phyloP scores from a whole-genome alignment of 2,329 filamentous ascomycete species.

The Arachnopeziza araneosa region DNA sequence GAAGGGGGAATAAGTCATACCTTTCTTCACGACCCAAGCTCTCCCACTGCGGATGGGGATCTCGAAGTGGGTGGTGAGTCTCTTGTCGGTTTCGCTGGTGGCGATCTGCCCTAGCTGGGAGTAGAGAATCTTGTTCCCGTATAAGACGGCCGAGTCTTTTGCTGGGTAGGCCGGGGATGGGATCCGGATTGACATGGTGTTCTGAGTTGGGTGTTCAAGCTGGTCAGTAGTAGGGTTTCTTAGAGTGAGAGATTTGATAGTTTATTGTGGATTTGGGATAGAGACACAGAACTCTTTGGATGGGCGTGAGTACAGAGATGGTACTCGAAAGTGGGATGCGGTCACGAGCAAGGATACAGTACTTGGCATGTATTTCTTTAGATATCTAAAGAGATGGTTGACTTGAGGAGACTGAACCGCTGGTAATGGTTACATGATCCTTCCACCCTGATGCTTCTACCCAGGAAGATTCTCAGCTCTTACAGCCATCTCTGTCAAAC shows the following conservation, averaged over 20 bases:
- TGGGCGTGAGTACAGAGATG: too few species aligned
- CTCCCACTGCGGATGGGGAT: conserved; percentile 68
- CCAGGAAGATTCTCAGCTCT: too few species aligned
- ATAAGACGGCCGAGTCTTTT: conserved; percentile 18
- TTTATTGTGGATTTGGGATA: too few species aligned
- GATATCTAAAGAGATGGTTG: too few species aligned
- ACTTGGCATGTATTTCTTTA: too few species aligned
- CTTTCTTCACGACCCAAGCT: conserved; percentile 61
- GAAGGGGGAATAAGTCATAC: conserved; percentile 7
- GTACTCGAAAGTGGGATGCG: too few species aligned
- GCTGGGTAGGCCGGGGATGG: conserved; percentile 19
- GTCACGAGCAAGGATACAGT: too few species aligned
- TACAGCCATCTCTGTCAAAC: too few species aligned
- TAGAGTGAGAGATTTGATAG: neutral
- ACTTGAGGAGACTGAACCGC: too few species aligned
- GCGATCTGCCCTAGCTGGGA: conserved; percentile 14
- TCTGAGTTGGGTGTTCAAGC: neutral
- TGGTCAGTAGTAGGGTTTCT: neutral
- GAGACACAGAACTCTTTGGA: too few species aligned
- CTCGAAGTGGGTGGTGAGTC: conserved; percentile 46
- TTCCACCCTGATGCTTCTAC: too few species aligned
- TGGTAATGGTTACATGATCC: too few species aligned
- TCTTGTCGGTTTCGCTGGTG: conserved; percentile 9
- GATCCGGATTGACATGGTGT: conserved; percentile 4
- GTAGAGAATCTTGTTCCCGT: conserved; percentile 24